A percentile compares a stretch with the other conserved stretches of the same genome.
phyloP scores from a whole-genome alignment of 2,329 filamentous ascomycete genomes.

The Plectosphaerella sp. region DNA sequence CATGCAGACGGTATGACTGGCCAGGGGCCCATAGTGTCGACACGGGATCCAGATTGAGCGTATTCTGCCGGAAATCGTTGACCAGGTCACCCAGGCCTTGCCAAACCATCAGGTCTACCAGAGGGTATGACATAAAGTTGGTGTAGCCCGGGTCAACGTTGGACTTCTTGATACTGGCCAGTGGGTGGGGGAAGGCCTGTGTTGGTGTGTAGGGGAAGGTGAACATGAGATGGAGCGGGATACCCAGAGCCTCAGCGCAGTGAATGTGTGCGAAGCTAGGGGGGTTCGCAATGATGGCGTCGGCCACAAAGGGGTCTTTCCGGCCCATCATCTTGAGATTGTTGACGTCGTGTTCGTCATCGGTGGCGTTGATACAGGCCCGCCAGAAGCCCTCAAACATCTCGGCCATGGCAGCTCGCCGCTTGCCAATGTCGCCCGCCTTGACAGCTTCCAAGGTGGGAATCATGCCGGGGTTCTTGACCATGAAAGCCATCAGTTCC shows the following conservation, averaged over 20 bases:
- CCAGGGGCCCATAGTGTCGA: slow-evolving; percentile 75
- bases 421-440: slow-evolving; percentile 65
- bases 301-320: slow-evolving; percentile 59
- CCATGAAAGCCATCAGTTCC: slow-evolving; percentile 85
- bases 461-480: slow-evolving; percentile 76
- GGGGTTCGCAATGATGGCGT: slow-evolving; percentile 84
- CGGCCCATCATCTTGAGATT: slow-evolving; percentile 63
- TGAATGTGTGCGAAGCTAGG: slow-evolving; percentile 75
- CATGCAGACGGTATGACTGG: slow-evolving; percentile 65
- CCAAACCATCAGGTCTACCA: slow-evolving; percentile 88
- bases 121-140: slow-evolving; percentile 76
- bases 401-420: slow-evolving; percentile 67
- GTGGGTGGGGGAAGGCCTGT: slow-evolving; percentile 68
- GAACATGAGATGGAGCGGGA: slow-evolving; percentile 83
- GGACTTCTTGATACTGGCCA: slow-evolving; percentile 69
- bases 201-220: slow-evolving; percentile 80
- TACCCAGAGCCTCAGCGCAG: slow-evolving; percentile 72
- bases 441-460: slow-evolving; percentile 69
- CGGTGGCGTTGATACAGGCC: slow-evolving; percentile 69
- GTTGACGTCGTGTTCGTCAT: slow-evolving; percentile 57
- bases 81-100: slow-evolving; percentile 79
- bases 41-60: slow-evolving; percentile 66
- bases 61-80: slow-evolving; percentile 68
- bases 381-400: slow-evolving; percentile 85
- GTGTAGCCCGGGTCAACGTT: slow-evolving; percentile 70